phyloP scores from a whole-genome alignment of 2,329 filamentous ascomycete genomes.

The Triangularia verruculosa region DNA sequence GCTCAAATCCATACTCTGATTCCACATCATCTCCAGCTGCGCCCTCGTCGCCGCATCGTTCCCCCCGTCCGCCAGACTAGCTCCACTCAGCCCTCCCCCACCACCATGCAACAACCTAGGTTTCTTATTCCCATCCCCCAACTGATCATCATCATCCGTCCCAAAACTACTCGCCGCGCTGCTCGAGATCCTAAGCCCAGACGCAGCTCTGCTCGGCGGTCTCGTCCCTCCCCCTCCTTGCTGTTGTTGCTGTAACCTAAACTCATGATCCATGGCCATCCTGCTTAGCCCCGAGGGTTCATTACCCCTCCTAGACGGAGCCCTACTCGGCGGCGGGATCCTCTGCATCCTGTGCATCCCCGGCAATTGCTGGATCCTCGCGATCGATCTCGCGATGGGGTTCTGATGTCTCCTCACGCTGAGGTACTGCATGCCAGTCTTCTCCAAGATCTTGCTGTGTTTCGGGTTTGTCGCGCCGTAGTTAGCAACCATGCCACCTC shows the following conservation, averaged over 20 bases:
- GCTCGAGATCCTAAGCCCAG: neutral
- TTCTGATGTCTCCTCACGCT: conserved; percentile 71
- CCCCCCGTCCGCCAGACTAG: conserved; percentile 42
- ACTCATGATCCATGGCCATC: neutral
- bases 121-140: conserved; percentile 24
- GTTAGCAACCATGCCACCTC: conserved; percentile 47
- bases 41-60: conserved; percentile 51
- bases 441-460: conserved; percentile 62
- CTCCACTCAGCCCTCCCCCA: conserved; percentile 46
- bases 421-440: conserved; percentile 70
- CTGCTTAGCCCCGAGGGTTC: neutral
- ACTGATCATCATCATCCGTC: conserved; percentile 47
- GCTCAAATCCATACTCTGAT: conserved; percentile 53
- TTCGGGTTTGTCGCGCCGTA: conserved; percentile 62
- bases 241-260: conserved; percentile 4
- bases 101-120: conserved; percentile 18
- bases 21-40: conserved; percentile 58
- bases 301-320: neutral
- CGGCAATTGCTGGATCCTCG: conserved; percentile 51
- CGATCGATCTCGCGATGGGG: conserved; percentile 62
- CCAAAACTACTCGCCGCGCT: conserved; percentile 43
- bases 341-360: conserved; percentile 29
- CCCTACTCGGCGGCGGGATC: neutral
- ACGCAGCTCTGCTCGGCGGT: conserved; percentile 7
- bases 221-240: conserved; percentile 5